Evolutionary conservation across 805 yeast genomes (phyloP), one percentile per base, ranked within the genome.

Genomic region (Torulaspora quercuum): DNA sequence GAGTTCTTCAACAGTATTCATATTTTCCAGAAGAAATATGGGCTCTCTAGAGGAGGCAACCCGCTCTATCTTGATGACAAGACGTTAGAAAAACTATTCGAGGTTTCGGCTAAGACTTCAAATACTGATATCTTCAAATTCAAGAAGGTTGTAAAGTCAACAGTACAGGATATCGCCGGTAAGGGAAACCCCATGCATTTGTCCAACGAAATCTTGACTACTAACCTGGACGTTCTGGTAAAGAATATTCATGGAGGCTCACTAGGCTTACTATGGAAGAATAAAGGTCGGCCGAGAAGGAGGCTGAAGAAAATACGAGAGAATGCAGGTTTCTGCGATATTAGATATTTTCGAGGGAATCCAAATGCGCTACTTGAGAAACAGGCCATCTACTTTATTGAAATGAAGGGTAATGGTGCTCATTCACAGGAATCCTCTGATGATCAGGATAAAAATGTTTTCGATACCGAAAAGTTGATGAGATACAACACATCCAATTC

Each of bases 11-110:
- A 71, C 2, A 75, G 87, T 5, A 72, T 92, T 16, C 76, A 77
- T 2, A 80, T 76, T 41, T 90, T 89, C 57, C 97, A 92, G 58
- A 84, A 78, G 53, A 82, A 79, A 41, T 68, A 70, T 45, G 72
- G 73, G 44, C 52, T 82, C 6, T 25, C 46, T 2, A 49, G 35
- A 25, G 40, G 32, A 4, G 70, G 72, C 3, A 66, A 68, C 41
- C 71, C 72, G 15, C 57, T 76, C 41, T 70, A 69, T 42, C 63
- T 83, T 21, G 88, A 82, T 57, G 65, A 71, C 17, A 65, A 64
- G 33, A 82, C 90, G 0, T 60, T 71, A 32, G 68, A 68, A 32
- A 68, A 69, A 36, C 58, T 78, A 3, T 64, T 71, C 41, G 63
- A 63, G 34, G 67, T 71, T 3, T 70, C 80, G 4, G 68, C 70